A percentile compares a stretch with the other conserved stretches of the same genome.
phyloP scores from a whole-genome alignment of 148 eudicot genomes.

The Limonium bicolor region DNA sequence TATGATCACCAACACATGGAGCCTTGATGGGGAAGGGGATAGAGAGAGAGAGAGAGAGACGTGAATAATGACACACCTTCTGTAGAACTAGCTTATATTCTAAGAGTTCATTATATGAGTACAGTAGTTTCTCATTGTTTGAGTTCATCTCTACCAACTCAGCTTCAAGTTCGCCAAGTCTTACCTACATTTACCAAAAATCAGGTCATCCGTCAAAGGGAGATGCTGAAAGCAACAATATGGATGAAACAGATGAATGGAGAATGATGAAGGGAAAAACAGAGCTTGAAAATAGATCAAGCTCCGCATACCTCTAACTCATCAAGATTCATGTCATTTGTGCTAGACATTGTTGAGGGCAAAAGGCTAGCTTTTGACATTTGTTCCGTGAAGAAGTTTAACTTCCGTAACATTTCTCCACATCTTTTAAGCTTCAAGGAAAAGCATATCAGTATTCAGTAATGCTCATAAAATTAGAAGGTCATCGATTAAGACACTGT shows the following conservation, averaged over 20 bases:
- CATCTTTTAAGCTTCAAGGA: conserved; percentile 57
- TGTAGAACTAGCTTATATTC: conserved; percentile 69
- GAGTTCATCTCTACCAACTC: conserved; percentile 64
- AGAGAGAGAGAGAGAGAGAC: too few relatives aligned
- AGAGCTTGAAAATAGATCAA: not conserved
- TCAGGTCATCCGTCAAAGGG: too few relatives aligned
- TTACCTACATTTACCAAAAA: conserved; percentile 22
- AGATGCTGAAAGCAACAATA: not conserved
- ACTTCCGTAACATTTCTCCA: conserved; percentile 71
- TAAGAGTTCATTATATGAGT: conserved; percentile 52
- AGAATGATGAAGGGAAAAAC: not conserved
- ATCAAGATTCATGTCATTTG: conserved; percentile 30
- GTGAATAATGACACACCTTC: too few relatives aligned
- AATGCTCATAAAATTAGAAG: too few relatives aligned
- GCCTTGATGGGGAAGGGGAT: too few relatives aligned
- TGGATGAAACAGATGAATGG: not conserved
- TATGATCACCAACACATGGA: too few relatives aligned
- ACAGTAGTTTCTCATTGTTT: conserved; percentile 56
- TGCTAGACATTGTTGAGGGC: conserved; percentile 31
- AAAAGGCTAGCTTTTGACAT: conserved; percentile 48
- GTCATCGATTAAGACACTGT: too few relatives aligned
- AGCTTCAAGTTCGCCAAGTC: conserved; percentile 53
- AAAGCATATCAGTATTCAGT: too few relatives aligned
- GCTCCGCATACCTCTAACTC: conserved; percentile 45
- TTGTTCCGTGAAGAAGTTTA: conserved; percentile 55